A percentile compares a stretch with the other conserved stretches of the same genome.
phyloP scores from a whole-genome alignment of 23 red algal species.

The Gracilariopsis chorda region DNA sequence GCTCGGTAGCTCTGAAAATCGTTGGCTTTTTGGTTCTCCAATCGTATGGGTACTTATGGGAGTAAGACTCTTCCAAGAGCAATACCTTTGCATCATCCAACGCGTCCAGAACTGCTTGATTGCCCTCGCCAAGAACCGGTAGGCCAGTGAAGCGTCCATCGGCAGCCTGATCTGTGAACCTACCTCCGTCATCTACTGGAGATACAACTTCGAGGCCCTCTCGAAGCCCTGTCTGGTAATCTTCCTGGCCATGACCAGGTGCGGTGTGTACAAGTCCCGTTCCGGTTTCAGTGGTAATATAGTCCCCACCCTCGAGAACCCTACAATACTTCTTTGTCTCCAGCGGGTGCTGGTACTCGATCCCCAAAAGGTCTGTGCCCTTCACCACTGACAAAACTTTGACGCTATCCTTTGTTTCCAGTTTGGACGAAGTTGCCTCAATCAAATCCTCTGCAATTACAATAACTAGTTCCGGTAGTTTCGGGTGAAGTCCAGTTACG shows the following conservation, averaged over 20 bases:
- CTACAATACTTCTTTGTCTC: conserved; percentile 35
- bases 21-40: conserved; percentile 99
- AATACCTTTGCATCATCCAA: conserved; percentile 46
- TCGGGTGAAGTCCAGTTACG: conserved; percentile 36
- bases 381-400: conserved; percentile 16
- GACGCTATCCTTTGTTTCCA: neutral
- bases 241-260: conserved; percentile 96
- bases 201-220: conserved; percentile 83
- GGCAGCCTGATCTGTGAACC: conserved; percentile 88
- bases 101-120: conserved; percentile 57
- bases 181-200: conserved; percentile 88
- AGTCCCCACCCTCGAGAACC: conserved; percentile 90
- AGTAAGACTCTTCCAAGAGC: conserved; percentile 86
- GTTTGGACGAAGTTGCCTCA: conserved; percentile 30
- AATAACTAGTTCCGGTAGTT: conserved; percentile 10
- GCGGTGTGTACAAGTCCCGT: conserved; percentile 98
- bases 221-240: conserved; percentile 87
- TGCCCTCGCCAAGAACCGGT: conserved; percentile 89
- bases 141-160: conserved; percentile 74
- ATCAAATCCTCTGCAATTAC: conserved; percentile 82
- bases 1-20: conserved; percentile 95
- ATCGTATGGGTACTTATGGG: conserved; percentile 99
- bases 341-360: conserved; percentile 79
- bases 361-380: conserved; percentile 75
- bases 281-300: conserved; percentile 94